phyloP scores from a whole-genome alignment of 192 early-diverging fungal genomes.

The Backusella luteola region DNA sequence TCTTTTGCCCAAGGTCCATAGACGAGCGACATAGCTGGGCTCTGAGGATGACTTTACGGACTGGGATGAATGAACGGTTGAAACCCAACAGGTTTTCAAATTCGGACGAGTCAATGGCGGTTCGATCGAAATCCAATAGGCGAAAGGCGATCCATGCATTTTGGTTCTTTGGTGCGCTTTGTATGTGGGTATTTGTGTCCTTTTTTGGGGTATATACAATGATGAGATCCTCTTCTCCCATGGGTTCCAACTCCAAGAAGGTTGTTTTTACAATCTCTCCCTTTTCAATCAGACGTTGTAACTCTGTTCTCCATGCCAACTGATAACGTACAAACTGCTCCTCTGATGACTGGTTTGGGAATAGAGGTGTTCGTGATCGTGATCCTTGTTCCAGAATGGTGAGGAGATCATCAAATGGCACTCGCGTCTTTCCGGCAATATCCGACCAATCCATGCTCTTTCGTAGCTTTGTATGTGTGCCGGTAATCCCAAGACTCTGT shows the following conservation, averaged over 20 bases:
- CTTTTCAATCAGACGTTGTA: slow-evolving; percentile 67
- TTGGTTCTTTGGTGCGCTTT: slow-evolving; percentile 70
- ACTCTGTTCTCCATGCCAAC: slow-evolving; percentile 64
- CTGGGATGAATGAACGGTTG: slow-evolving; percentile 61
- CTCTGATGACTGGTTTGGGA: slow-evolving; percentile 65
- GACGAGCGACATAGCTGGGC: slow-evolving; percentile 76
- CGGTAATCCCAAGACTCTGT: slow-evolving; percentile 28
- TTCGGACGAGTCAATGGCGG: slow-evolving; percentile 69
- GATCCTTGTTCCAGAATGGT: slow-evolving; percentile 61
- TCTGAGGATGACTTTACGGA: slow-evolving; percentile 87
- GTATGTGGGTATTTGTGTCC: slow-evolving; percentile 52
- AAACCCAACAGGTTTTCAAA: slow-evolving; percentile 67
- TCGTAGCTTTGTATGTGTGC: slow-evolving; percentile 17
- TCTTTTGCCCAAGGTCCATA: slow-evolving; percentile 94
- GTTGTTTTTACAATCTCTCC: slow-evolving; percentile 62
- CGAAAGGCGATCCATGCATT: slow-evolving; percentile 84
- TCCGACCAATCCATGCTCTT: slow-evolving; percentile 34
- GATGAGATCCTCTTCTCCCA: slow-evolving; percentile 62
- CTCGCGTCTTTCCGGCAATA: slow-evolving; percentile 27
- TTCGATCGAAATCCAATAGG: slow-evolving; percentile 78
- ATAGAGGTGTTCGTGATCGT: slow-evolving; percentile 54
- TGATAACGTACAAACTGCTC: slow-evolving; percentile 67
- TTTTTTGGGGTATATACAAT: slow-evolving; percentile 69
- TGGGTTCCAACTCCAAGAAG: slow-evolving; percentile 61
- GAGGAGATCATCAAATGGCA: slow-evolving; percentile 57